Base-by-base conservation (phyloP, 345 rosid species). In the Microthlaspi erraticum region DNA sequence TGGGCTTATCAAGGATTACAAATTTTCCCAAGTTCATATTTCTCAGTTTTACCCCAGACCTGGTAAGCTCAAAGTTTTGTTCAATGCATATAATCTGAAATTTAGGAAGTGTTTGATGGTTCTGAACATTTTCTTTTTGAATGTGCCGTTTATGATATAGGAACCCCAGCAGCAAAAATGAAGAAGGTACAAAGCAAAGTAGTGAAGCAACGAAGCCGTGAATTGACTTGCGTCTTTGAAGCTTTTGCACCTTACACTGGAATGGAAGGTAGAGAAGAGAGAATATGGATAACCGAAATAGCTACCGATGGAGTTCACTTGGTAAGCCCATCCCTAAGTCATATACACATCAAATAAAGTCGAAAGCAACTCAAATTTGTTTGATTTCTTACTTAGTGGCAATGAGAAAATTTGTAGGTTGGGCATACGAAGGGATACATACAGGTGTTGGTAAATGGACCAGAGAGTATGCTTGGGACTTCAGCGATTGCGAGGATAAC, bases 161-260 rank as follows among this genome's bases (percentile, higher is more conserved):
- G 99, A 57, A 94, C 96, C 5, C 96, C 99, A 77, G 97, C 97
- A 53, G 96, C 97, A 49, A 89, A 93, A 80, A 94, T 91, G 97
- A 94, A 94, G 77, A 94, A 91, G 76, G 90, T 91, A 55, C 96
- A 82, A 26, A 91, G 99, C 78, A 81, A 80, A 39, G 36, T 76
- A 61, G 96, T 89, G 80, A 91, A 94, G 87, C 85, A 83, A 52
- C 89, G 93, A 38, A 91, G 97, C 79, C 96, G 95, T 71, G 92
- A 94, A 78, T 77, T 94, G 81, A 91, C 98, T 39, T 79, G 84
- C 61, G 81, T 86, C 54, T 91, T 94, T 66, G 99, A 94, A 74
- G 89, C 96, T 74, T 91, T 94, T 82, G 78, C 85, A 14, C 96
- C 98, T 16, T 86, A 91, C 78, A 69, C 50, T 49, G 96, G 89